Evolutionary conservation across 1,139 yeast genomes (phyloP), one percentile per base, ranked within the genome.

Genomic region (Geotrichum fermentans): DNA sequence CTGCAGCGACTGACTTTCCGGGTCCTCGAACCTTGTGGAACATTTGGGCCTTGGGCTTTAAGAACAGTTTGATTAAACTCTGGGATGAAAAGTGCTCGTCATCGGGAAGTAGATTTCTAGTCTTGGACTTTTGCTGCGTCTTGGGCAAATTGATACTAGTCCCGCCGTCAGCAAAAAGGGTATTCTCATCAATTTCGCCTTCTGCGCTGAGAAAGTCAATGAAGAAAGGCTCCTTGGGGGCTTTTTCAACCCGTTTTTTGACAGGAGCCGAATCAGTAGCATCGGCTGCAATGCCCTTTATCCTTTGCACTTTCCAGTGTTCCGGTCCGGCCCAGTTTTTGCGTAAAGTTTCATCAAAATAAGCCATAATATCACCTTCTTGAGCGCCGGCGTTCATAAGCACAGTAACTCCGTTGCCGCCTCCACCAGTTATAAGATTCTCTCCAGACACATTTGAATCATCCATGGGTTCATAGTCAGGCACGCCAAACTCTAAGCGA

Each of bases 311-410:
- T 66, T 85, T 85, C 97, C 97, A 92, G 66, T 88, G 94, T 55
- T 87, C 94, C 4, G 96, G 92, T 7, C 96, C 96, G 38, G 95
- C 77, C 96, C 96, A 88, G 62, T 79, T 82, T 41, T 77, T 74
- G 55, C 74, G 79, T 68, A 86, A 68, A 17, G 78, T 75, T 54
- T 79, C 81, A 61, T 87, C 95, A 64, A 87, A 86, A 62, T 85
- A 85, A 0, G 87, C 81, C 81, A 88, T 80, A 47, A 87, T 71
- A 58, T 83, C 88, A 51, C 75, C 74, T 57, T 82, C 88, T 56
- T 79, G 62, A 13, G 32, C 41, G 10, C 29, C 48, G 35, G 28
- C 29, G 16, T 36, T 43, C 32, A 40, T 45, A 24, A 35, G 16
- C 17, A 39, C 48, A 4, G 39, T 24, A 11, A 33, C 32, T 8